Percentiles rank a stretch among this genome's conserved stretches.
These are phyloP conservation scores for Penicillium sp. DNA, from an alignment of 2,329 filamentous ascomycete species.

Conservation along the genomic window DNA sequence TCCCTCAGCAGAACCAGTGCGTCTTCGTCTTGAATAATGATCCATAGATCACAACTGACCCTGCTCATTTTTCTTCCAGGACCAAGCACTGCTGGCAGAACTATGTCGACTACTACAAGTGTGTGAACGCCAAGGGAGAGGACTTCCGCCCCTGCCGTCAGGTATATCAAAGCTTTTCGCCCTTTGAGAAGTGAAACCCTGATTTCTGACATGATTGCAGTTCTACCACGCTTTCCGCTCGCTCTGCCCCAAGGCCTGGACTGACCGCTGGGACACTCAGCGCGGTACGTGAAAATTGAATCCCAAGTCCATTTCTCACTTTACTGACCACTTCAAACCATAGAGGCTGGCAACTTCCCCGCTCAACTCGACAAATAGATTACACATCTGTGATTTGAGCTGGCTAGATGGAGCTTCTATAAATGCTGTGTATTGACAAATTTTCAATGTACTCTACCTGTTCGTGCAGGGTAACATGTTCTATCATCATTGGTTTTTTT, in stretches of 20 bases:
- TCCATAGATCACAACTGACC: constrained; percentile 9
- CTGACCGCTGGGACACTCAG: constrained; percentile 93
- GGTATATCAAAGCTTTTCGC: constrained; percentile 49
- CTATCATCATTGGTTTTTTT: constrained; percentile 8
- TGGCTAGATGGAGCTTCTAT: constrained; percentile 23
- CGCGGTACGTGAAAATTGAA: constrained; percentile 62
- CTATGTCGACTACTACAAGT: constrained; percentile 99
- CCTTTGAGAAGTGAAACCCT: not conserved
- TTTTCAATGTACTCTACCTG: constrained; percentile 38
- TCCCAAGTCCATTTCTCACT: not conserved
- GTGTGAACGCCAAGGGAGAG: constrained; percentile 96
- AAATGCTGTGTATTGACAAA: constrained; percentile 27
- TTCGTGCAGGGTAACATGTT: constrained; percentile 27
- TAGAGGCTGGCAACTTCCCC: constrained; percentile 54
- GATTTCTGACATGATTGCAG: constrained; percentile 44
- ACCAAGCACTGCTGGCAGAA: constrained; percentile 99
- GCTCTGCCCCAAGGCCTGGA: constrained; percentile 93
- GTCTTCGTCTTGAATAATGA: constrained; percentile 12
- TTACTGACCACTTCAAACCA: constrained; percentile 10
- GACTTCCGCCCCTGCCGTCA: constrained; percentile 96
- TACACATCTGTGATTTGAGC: constrained; percentile 13
- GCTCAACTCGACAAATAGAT: constrained; percentile 43
- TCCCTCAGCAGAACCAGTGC: constrained; percentile 83
- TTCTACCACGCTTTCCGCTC: constrained; percentile 97
- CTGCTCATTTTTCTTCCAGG: constrained; percentile 26